Base-by-base conservation (phyloP, 2,329 filamentous ascomycete species). In the Cladosporium oxysporum region DNA sequence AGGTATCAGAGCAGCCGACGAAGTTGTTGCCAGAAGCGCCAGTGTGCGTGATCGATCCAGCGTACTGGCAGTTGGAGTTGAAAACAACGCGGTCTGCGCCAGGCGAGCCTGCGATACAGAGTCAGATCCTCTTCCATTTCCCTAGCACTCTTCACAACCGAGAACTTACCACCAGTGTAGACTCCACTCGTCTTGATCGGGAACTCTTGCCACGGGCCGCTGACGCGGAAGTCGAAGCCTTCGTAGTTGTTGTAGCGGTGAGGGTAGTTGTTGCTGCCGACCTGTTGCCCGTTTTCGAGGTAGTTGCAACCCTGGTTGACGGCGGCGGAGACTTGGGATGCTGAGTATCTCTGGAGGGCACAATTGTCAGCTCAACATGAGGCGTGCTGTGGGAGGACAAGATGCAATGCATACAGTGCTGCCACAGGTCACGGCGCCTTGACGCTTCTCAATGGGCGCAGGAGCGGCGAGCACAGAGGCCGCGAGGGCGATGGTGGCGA, bases 1-100 rank as follows among this genome's bases (percentile, higher is more conserved):
- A 72, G 55, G 76, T 79, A 33, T 79, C 79, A 50, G 74, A 75
- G 75, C 89, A 91, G n/a, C 81, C 84, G 65, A 91, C 87, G 77
- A 91, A 91, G 77, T 84, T 81, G 75, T 91, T 88, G 8, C 87
- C 87, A 60, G 83, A 86, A 21, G 89, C 89, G 31, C 89, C 89
- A 26, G 87, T 90, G 73, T 91, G 90, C 0, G 90, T 91, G 68
- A 91, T 90, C 31, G 84, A 80, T 44, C 88, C 89, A 16, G 87
- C 89, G 53, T 85, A 82, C 66, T 83, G 66, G 71, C 88, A 85
- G 18, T 77, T 67, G 0, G 73, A 80, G 73, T 87, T 88, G 79
- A 91, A 87, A 35, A 90, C 77, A 62, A 91, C 86, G 59, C 89
- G 86, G 74, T 91, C 88, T 21, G 89, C 79, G 44, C 89, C 89